Conservation (phyloP, 2,329 filamentous ascomycete species). For the Cytospora mali region DNA sequence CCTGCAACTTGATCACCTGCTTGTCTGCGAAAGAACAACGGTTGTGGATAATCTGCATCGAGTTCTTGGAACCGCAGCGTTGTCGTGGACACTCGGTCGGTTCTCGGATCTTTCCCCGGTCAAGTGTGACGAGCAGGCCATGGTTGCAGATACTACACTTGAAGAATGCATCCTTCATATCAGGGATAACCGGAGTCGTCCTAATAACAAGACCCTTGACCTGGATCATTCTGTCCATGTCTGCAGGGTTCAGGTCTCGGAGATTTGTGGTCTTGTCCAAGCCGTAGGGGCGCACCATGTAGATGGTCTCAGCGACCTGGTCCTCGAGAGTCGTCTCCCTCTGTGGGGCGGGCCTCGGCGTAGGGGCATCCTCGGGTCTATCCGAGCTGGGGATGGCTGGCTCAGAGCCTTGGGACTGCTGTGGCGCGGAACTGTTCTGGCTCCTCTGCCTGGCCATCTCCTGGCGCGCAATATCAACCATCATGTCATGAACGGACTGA, state of each 20-base stretch:
- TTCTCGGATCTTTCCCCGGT: constrained; percentile 94
- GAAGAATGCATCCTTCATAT: constrained; percentile 99
- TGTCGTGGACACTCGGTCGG: constrained; percentile 85
- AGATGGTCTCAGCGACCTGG: constrained; percentile 78
- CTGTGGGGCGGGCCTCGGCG: constrained; percentile 47
- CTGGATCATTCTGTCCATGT: constrained; percentile 94
- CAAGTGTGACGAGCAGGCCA: constrained; percentile 85
- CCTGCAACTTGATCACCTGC: constrained; percentile 97
- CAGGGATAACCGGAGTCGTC: constrained; percentile 92
- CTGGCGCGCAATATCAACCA: constrained; percentile 84
- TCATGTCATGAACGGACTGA: constrained; percentile 87
- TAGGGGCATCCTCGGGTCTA: constrained; percentile 55
- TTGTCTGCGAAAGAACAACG: constrained; percentile 94
- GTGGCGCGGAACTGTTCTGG: constrained; percentile 59
- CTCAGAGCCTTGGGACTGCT: constrained; percentile 66
- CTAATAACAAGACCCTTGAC: constrained; percentile 97
- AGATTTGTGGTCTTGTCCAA: constrained; percentile 86
- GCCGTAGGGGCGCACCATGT: constrained; percentile 87
- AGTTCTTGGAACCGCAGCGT: constrained; percentile 83
- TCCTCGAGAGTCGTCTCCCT: constrained; percentile 67
- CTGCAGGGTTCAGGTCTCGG: constrained; percentile 88
- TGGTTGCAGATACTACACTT: constrained; percentile 92
- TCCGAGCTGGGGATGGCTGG: constrained; percentile 82
- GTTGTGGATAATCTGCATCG: constrained; percentile 98
- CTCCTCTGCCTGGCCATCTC: constrained; percentile 72